phyloP scores from a whole-genome alignment of 2,329 filamentous ascomycete genomes.

The Aspergillus carbonarius region DNA sequence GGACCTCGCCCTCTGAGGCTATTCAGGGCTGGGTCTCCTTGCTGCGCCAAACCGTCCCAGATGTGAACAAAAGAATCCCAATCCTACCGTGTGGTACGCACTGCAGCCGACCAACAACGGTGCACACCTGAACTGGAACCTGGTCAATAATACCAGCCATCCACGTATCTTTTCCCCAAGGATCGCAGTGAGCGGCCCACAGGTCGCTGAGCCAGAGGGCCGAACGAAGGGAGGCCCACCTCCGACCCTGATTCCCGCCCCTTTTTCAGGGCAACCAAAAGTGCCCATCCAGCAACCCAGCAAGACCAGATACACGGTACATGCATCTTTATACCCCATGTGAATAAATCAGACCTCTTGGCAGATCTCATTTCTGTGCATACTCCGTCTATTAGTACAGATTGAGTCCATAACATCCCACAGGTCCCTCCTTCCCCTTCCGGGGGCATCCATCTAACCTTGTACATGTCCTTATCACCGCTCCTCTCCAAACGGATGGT shows the following conservation, averaged over 20 bases:
- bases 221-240: slow-evolving; percentile 2
- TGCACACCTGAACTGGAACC: background rate
- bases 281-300: background rate
- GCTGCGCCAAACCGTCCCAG: background rate
- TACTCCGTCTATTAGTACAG: background rate
- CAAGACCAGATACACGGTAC: background rate
- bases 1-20: background rate
- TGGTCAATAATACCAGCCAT: background rate
- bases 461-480: slow-evolving; percentile 8
- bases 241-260: background rate
- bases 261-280: background rate
- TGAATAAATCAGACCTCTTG: too few relatives aligned
- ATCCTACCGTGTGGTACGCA: background rate
- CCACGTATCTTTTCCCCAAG: background rate
- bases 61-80: background rate
- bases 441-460: background rate
- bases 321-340: too few relatives aligned
- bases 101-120: background rate
- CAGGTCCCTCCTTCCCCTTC: background rate
- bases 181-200: slow-evolving; percentile 1
- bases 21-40: background rate
- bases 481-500: slow-evolving; percentile 85
- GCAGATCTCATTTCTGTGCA: too few relatives aligned
- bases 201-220: slow-evolving; percentile 3
- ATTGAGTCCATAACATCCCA: background rate